Percentiles rank a stretch among this genome's conserved stretches.
These are phyloP conservation scores for Melanomma pulvis-pyrius DNA, from an alignment of 495 filamentous ascomycete genomes.

Conservation along the genomic window DNA sequence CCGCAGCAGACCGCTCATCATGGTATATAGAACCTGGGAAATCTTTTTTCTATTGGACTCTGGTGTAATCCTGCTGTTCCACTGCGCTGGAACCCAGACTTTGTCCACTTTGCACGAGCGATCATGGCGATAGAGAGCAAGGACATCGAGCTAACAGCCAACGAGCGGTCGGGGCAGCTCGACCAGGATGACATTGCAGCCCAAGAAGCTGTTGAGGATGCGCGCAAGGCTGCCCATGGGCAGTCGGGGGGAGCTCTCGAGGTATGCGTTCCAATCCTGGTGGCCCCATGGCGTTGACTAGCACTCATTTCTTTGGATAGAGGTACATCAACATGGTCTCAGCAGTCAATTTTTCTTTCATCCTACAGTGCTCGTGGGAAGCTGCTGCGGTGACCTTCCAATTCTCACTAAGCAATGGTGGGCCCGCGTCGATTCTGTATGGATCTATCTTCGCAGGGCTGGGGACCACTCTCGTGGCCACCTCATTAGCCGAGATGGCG, in stretches of 20 bases:
- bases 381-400: slow-evolving; percentile 37
- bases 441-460: slow-evolving; percentile 39
- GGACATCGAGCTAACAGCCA: slow-evolving; percentile 28
- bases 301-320: slow-evolving; percentile 23
- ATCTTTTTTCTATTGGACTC: slow-evolving; percentile 8
- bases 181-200: slow-evolving; percentile 13
- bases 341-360: slow-evolving; percentile 35
- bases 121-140: slow-evolving; percentile 18
- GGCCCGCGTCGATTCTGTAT: slow-evolving; percentile 43
- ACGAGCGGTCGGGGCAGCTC: slow-evolving; percentile 1
- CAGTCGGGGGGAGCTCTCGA: slow-evolving; percentile 25
- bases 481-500: slow-evolving; percentile 46
- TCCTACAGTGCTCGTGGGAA: slow-evolving; percentile 42
- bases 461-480: slow-evolving; percentile 40
- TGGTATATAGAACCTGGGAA: slow-evolving; percentile 1
- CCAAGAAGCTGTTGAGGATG: slow-evolving; percentile 24
- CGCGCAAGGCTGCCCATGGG: slow-evolving; percentile 9
- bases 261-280: slow-evolving; percentile 8
- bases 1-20: slow-evolving; percentile 11
- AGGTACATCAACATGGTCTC: slow-evolving; percentile 36
- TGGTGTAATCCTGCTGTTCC: slow-evolving; percentile 18
- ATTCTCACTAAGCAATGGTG: slow-evolving; percentile 41
- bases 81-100: slow-evolving; percentile 13
- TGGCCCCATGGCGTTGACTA: not conserved
- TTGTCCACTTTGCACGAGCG: not conserved